Evolutionary conservation across 345 rosid species (phyloP).

Genomic region (Turritis glabra): DNA sequence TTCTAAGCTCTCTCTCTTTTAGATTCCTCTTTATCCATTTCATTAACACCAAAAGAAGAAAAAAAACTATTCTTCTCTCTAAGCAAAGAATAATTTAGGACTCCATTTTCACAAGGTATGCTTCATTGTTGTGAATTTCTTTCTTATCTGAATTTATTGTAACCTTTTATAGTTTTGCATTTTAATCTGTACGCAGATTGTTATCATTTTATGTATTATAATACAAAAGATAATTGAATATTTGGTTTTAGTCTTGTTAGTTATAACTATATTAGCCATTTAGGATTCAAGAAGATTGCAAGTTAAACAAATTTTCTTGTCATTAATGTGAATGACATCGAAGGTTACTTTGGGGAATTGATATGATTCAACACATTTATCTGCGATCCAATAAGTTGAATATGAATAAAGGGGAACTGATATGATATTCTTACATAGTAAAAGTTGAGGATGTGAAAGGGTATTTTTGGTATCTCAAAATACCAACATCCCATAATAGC

Average conservation of each 20-base stretch:
- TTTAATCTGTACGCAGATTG: not conserved
- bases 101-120: constrained; percentile 33
- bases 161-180: not conserved
- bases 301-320: not conserved
- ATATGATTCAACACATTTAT: not conserved
- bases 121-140: not conserved
- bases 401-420: too few species aligned
- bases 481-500: not conserved
- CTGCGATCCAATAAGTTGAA: not conserved
- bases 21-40: constrained; percentile 23
- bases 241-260: not conserved
- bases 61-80: not conserved
- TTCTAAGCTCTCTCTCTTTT: constrained; percentile 22
- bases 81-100: constrained; percentile 11
- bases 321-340: not conserved
- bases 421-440: not conserved
- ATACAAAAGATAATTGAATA: not conserved
- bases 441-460: not conserved
- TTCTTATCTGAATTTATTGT: not conserved
- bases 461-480: not conserved
- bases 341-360: not conserved
- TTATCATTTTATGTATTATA: not conserved
- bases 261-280: not conserved
- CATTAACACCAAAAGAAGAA: not conserved
- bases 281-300: not conserved